Evolutionary conservation across 805 yeast species (phyloP), one percentile per base, ranked within the genome.

Genomic region (Cyberlindnera petersonii): DNA sequence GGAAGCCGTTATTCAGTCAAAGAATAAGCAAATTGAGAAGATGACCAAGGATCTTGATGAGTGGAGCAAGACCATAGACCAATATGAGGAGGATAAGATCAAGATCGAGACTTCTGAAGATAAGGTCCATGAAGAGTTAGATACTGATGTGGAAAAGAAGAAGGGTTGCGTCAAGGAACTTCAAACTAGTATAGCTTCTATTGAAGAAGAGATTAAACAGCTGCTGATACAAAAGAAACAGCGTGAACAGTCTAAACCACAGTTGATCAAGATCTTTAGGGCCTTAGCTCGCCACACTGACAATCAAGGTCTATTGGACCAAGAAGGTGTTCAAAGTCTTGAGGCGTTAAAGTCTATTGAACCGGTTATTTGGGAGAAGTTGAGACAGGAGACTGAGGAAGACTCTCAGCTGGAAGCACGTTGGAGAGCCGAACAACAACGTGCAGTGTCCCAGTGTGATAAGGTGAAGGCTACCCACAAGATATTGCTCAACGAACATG

Each of bases 341-440:
- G 49, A 49, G 7, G 10, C 30, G 5, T 26, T 55, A 21, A 42
- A 39, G 55, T 51, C 53, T 17, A 44, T 41, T 22, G 50, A 40
- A 21, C 31, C 18, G 5, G 31, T 27, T 1, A 21, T 48, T 5
- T 42, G 52, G 41, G 26, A 31, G 13, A 35, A 37, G n/a, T 23
- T 68, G 17, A 48, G 43, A 16, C 33, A 43, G 6, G 65, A 66
- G 24, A 40, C 64, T 8, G 48, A 47, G 13, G 43, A 48, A 7
- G 73, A 68, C 44, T 52, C 61, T 16, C 55, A 49, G 27, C 43
- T 60, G 7, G 71, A 66, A 37, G 58, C 66, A 4, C 60, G 58
- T 37, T 67, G 69, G 71, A 58, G 66, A 46, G 62, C 65, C 2
- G 50, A 58, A 24, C 70, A 64, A 38, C 66, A 64, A 41, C 54